phyloP scores from a whole-genome alignment of 2,329 filamentous ascomycete genomes.

The Davidsoniella eucalypti region DNA sequence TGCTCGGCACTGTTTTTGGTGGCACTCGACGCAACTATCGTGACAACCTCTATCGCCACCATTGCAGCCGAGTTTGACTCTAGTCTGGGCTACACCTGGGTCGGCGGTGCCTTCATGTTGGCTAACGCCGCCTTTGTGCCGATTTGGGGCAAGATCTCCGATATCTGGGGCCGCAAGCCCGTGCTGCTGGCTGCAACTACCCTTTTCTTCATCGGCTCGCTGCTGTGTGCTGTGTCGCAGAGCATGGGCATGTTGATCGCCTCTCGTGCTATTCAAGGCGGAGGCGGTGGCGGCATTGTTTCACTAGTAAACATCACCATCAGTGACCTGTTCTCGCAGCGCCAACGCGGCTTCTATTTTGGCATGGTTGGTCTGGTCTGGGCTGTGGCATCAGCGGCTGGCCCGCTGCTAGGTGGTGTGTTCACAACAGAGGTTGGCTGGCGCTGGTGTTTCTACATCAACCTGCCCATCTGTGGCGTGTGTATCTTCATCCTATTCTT shows the following conservation, averaged over 20 bases:
- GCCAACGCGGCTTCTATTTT: slow-evolving; percentile 35
- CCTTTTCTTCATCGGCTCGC: slow-evolving; percentile 37
- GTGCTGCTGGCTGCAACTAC: slow-evolving; percentile 32
- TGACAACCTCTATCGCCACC: slow-evolving; percentile 50
- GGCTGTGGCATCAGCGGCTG: slow-evolving; percentile 48
- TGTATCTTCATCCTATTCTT: slow-evolving; percentile 36
- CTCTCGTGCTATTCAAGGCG: slow-evolving; percentile 38
- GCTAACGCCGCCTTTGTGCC: slow-evolving; percentile 50
- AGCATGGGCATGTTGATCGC: slow-evolving; percentile 37
- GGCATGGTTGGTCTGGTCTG: slow-evolving; percentile 39
- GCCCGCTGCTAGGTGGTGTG: slow-evolving; percentile 51
- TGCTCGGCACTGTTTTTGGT: slow-evolving; percentile 34
- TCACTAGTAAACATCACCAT: slow-evolving; percentile 44
- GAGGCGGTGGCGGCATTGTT: slow-evolving; percentile 40
- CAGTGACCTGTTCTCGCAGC: slow-evolving; percentile 37
- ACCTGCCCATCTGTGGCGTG: slow-evolving; percentile 33
- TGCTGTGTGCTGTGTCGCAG: slow-evolving; percentile 34
- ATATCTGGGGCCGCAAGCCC: slow-evolving; percentile 42
- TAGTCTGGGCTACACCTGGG: slow-evolving; percentile 58
- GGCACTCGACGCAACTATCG: slow-evolving; percentile 42
- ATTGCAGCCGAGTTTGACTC: slow-evolving; percentile 49
- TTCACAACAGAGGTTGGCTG: slow-evolving; percentile 49
- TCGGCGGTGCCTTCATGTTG: slow-evolving; percentile 57
- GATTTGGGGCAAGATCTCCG: slow-evolving; percentile 50
- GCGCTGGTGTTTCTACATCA: slow-evolving; percentile 57